Base-by-base conservation (phyloP, 805 yeast genomes). In the Ogataea saltuana region DNA sequence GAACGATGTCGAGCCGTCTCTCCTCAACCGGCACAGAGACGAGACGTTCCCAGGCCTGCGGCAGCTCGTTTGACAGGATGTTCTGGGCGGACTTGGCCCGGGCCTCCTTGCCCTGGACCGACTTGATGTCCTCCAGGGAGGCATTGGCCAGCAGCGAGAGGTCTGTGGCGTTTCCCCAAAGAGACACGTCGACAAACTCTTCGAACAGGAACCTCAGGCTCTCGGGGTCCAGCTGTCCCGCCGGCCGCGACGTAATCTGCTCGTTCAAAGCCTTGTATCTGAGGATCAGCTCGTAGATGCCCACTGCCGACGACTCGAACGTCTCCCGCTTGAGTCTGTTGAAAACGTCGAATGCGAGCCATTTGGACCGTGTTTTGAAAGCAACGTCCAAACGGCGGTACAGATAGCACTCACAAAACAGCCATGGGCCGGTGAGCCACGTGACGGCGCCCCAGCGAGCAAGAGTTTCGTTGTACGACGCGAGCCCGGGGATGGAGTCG, bases 81-180 rank as follows among this genome's bases (percentile, higher is more conserved):
- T 87, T 85, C 47, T 85, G 76, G 56, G 86, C 89, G 44, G 89
- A 86, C 58, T 82, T 80, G 59, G 81, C 83, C 53, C 98, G 75
- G 15, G 88, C 88, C 49, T 85, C 88, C 10, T 85, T 86, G 32
- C 97, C 97, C 70, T 93, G 99, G 29, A 88, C 80, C 5, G 91
- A 81, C 64, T 88, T 85, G 56, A 93, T 85, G 52, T 93, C 97
- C 35, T 90, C 97, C 21, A 88, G 62, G 6, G 89, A 80, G n/a
- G 91, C 88, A 46, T 87, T 89, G 4, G 95, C 90, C 49, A 93
- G 72, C 41, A 95, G 69, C 0, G 97, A 88, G 58, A 93, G 74
- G 64, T 93, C 99, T 4, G 97, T 88, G 15, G 98, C 97, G 64
- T 93, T 93, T 20, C 99, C 99, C 99, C 99, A 93, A 41, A 93